Evolutionary conservation across 495 filamentous ascomycete species (phyloP).

Genomic region (Parathielavia appendiculata): DNA sequence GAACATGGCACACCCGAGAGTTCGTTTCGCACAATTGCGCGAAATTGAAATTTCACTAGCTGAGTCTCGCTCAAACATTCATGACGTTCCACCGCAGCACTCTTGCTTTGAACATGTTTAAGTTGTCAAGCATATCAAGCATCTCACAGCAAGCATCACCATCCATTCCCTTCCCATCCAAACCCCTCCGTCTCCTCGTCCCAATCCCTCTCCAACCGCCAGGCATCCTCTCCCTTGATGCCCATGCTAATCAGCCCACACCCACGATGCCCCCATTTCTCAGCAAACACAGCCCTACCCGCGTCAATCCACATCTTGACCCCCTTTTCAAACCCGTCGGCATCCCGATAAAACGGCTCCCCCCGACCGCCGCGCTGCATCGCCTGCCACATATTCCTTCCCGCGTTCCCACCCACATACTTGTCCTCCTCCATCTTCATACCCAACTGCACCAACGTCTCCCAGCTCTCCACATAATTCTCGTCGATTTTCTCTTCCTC

Average conservation of each 20-base stretch:
- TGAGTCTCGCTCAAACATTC: too few species aligned
- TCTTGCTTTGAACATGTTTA: too few species aligned
- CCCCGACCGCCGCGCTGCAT: slow-evolving; percentile 50
- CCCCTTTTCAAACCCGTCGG: slow-evolving; percentile 49
- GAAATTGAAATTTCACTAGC: too few species aligned
- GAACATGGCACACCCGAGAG: too few species aligned
- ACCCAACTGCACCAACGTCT: slow-evolving; percentile 32
- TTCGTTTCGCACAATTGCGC: too few species aligned
- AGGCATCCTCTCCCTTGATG: slow-evolving; percentile 33
- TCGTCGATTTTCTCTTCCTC: slow-evolving; percentile 17
- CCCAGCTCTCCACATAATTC: slow-evolving; percentile 34
- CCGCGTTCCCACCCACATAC: slow-evolving; percentile 25
- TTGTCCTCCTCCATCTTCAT: slow-evolving; percentile 36
- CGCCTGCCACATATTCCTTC: slow-evolving; percentile 50
- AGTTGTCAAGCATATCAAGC: too few species aligned
- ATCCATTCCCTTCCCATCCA: slow-evolving; percentile 15
- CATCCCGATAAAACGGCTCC: slow-evolving; percentile 53
- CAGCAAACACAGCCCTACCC: slow-evolving; percentile 46
- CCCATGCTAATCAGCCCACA: slow-evolving; percentile 27
- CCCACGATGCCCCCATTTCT: slow-evolving; percentile 51
- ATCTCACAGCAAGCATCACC: too few species aligned
- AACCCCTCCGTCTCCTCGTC: slow-evolving; percentile 19
- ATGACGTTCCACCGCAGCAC: too few species aligned
- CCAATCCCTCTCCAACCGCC: slow-evolving; percentile 26
- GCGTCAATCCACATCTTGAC: slow-evolving; percentile 46